Conservation (phyloP, 2,329 filamentous ascomycete species). For the Diaporthe eres region DNA sequence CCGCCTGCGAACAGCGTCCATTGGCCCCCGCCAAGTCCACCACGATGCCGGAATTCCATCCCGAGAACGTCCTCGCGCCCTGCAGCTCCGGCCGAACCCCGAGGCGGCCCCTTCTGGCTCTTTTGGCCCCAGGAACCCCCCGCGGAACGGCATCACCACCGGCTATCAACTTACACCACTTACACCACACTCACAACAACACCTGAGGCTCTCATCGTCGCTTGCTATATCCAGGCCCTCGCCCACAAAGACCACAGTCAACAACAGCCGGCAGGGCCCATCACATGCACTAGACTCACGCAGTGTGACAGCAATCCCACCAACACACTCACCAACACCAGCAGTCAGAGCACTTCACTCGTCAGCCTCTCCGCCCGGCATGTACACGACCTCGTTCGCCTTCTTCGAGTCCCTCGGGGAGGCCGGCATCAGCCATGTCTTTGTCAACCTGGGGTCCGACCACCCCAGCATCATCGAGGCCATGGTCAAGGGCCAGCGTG, state of each 20-base stretch:
- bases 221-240: slow-evolving; percentile 3
- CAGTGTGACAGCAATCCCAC: background rate
- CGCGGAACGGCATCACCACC: slow-evolving; percentile 65
- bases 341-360: slow-evolving; percentile 14
- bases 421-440: slow-evolving; percentile 71
- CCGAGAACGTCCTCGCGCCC: slow-evolving; percentile 23
- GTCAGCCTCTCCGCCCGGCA: slow-evolving; percentile 48
- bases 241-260: background rate
- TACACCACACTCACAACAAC: background rate
- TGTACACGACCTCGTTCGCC: slow-evolving; percentile 83
- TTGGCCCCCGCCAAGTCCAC: background rate
- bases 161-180: slow-evolving; percentile 47
- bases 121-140: slow-evolving; percentile 48
- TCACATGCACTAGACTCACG: background rate
- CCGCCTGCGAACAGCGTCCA: background rate
- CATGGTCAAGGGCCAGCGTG: slow-evolving; percentile 79
- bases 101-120: background rate
- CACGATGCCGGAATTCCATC: slow-evolving; percentile 25
- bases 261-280: background rate
- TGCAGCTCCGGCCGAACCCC: slow-evolving; percentile 19
- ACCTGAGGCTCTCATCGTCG: slow-evolving; percentile 7
- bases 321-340: background rate
- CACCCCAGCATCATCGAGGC: slow-evolving; percentile 81
- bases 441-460: slow-evolving; percentile 73
- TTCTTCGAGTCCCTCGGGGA: slow-evolving; percentile 89